Percentiles rank a stretch among this genome's conserved stretches.
phyloP scores from a whole-genome alignment of 176 grass and related monocot species.

The Triticum timopheevii region DNA sequence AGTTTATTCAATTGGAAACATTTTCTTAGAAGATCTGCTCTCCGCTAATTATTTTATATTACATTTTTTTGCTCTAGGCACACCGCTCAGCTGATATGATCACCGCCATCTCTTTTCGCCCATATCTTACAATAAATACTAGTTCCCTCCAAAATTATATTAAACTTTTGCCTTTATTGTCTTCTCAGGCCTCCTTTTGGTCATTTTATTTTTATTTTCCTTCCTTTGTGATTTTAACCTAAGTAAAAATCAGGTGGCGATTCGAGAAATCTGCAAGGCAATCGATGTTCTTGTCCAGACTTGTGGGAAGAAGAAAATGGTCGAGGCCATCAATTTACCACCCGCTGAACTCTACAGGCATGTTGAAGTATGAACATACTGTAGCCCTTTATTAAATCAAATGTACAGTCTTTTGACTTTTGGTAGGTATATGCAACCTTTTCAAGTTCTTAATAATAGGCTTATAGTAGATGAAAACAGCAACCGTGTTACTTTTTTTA shows the following conservation, averaged over 20 bases:
- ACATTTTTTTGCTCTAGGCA: background rate
- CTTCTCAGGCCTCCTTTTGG: background rate
- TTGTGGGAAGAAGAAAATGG: slow-evolving; percentile 94
- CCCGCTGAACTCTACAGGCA: slow-evolving; percentile 91
- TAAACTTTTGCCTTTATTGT: slow-evolving; percentile 5
- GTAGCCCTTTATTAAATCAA: slow-evolving; percentile 30
- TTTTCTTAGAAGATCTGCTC: background rate
- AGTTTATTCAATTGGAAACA: background rate
- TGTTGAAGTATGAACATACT: slow-evolving; percentile 81
- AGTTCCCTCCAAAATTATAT: slow-evolving; percentile 18
- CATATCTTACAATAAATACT: slow-evolving; percentile 25
- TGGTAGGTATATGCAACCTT: background rate
- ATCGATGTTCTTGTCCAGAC: slow-evolving; percentile 75
- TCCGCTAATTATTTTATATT: slow-evolving; percentile 1
- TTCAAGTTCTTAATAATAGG: slow-evolving; percentile 33
- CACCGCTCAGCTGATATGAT: background rate
- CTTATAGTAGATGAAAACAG: slow-evolving; percentile 16
- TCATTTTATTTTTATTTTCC: background rate
- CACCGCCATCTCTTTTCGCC: background rate
- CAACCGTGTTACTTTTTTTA: background rate
- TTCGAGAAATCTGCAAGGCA: slow-evolving; percentile 80
- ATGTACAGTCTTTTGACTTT: slow-evolving; percentile 20
- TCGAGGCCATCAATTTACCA: slow-evolving; percentile 80
- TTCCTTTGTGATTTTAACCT: slow-evolving; percentile 33
- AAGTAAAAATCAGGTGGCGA: slow-evolving; percentile 68